Percentiles rank a stretch among this genome's conserved stretches.
These are phyloP conservation scores for Crataegus laevigata DNA, from an alignment of 306 rosid species.

Conservation along the genomic window DNA sequence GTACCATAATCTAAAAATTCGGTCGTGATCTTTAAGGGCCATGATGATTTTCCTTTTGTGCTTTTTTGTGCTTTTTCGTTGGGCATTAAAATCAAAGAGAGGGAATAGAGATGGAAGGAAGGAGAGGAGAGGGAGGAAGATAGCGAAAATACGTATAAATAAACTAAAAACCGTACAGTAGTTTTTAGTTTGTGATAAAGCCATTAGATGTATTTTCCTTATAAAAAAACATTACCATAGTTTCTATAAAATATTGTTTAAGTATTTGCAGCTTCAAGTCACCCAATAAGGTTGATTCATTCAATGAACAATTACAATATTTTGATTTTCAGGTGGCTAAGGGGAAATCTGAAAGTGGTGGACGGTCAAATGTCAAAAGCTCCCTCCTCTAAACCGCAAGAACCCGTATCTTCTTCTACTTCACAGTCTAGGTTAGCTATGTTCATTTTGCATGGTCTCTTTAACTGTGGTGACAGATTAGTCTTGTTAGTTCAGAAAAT, in stretches of 20 bases:
- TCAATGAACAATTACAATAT: background rate
- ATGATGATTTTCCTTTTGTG: background rate
- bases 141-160: background rate
- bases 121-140: background rate
- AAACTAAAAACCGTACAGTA: background rate
- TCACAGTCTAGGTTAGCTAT: constrained; percentile 40
- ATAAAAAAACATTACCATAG: background rate
- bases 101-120: background rate
- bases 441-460: constrained; percentile 5
- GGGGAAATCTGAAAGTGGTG: constrained; percentile 29
- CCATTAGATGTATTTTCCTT: background rate
- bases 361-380: constrained; percentile 67
- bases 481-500: background rate
- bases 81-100: background rate
- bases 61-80: background rate
- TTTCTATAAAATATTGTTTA: background rate
- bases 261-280: background rate
- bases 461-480: background rate
- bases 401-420: constrained; percentile 30
- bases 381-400: constrained; percentile 43
- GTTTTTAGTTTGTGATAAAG: background rate
- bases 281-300: background rate
- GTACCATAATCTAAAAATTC: background rate
- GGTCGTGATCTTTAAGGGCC: background rate
- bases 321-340: constrained; percentile 38